Evolutionary conservation across 441 rosid genomes (phyloP), one percentile per base, ranked within the genome.

Genomic region (Syzygium malaccense): DNA sequence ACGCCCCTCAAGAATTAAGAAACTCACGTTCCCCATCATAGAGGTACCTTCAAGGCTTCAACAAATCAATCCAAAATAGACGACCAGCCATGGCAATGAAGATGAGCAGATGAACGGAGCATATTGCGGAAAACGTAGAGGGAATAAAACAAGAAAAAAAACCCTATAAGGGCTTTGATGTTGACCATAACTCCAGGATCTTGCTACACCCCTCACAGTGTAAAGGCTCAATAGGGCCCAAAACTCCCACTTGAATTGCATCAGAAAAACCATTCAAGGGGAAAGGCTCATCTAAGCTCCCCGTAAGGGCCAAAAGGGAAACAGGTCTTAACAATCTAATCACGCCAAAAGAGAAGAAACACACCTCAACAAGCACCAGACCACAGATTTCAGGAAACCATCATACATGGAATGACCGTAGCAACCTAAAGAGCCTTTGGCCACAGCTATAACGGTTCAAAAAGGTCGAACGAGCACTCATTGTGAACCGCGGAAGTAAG

Each of bases 401-500:
- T 54, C 60, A 51, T 57, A 90, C 85, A 80, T 87, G 87, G 89
- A 88, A 88, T 87, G 88, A 85, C 87, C 86, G 89, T 85, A 87
- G 86, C 54, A 78, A 90, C 87, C 78, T 90, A 89, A 87, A 58
- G 89, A 79, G 57, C 88, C 89, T 55, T 62, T 54, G 64, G 88
- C 89, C 87, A 68, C 56, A 37, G 78, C 86, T 51, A 62, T 33
- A 83, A 87, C 88, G 26, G 88, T 90, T 87, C 57, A 75, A 57
- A n/a, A 37, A 30, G 64, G 55, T 68, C 64, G 56, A 45, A 86
- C 18, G 5, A 51, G 10, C 13, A 51, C 90, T 92, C 91, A 95
- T 89, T 94, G 93, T 6, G 94, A 90, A 87, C 94, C 93, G 20
- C 97, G 97, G 93, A 93, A 95, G 90, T 94, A 90, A 91, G 92